Percentiles rank a stretch among this genome's conserved stretches.
Evolutionary conservation across 2,329 filamentous ascomycete species (phyloP).

Genomic region (Botrytis elliptica): DNA sequence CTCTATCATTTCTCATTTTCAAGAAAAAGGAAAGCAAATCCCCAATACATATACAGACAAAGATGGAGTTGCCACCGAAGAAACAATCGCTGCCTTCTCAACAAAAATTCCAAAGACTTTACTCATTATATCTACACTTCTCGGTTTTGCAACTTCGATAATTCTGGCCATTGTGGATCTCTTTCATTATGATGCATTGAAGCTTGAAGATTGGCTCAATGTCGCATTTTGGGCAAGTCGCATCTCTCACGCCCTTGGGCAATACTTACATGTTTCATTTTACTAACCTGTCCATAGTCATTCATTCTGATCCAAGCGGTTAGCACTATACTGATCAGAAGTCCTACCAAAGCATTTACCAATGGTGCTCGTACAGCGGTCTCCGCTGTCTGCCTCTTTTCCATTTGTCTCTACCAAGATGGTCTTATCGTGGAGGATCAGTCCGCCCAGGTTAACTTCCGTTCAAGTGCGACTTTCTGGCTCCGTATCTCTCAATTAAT

Average conservation of each 20-base stretch:
- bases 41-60: slow-evolving; percentile 61
- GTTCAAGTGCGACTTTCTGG: slow-evolving; percentile 40
- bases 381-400: slow-evolving; percentile 48
- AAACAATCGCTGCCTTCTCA: slow-evolving; percentile 62
- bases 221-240: slow-evolving; percentile 61
- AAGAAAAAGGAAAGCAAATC: slow-evolving; percentile 35
- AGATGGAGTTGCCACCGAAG: slow-evolving; percentile 66
- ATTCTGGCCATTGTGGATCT: slow-evolving; percentile 55
- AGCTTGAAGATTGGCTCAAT: slow-evolving; percentile 59
- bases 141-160: slow-evolving; percentile 56
- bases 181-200: slow-evolving; percentile 43
- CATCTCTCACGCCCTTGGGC: slow-evolving; percentile 34
- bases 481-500: slow-evolving; percentile 51
- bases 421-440: slow-evolving; percentile 41
- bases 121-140: slow-evolving; percentile 53
- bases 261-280: background rate
- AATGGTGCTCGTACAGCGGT: slow-evolving; percentile 53
- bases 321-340: slow-evolving; percentile 49
- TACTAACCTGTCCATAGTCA: slow-evolving; percentile 42
- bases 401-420: slow-evolving; percentile 48
- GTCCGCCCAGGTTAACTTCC: slow-evolving; percentile 16
- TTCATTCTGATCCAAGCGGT: slow-evolving; percentile 54
- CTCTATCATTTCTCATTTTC: slow-evolving; percentile 41
- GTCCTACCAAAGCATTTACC: slow-evolving; percentile 52
- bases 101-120: slow-evolving; percentile 55